Base-by-base conservation (phyloP, 2,329 filamentous ascomycete species). In the Fusarium nodosum region DNA sequence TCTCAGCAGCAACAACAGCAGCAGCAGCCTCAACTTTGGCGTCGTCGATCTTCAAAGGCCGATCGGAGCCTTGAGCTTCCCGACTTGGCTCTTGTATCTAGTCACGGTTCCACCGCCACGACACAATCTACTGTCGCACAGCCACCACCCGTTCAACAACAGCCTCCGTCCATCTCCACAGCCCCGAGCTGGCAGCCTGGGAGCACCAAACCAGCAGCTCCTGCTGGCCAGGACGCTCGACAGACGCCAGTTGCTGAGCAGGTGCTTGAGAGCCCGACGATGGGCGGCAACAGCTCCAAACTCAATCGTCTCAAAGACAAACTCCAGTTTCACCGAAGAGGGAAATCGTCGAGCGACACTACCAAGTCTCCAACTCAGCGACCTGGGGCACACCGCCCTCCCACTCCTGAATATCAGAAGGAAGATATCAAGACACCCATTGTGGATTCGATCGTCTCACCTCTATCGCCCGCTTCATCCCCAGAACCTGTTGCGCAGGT, bases 61-160 rank as follows among this genome's bases (percentile, higher is more conserved):
- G 83, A 86, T 56, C 79, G 80, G 54, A 81, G 77, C 64, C 74
- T 84, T 34, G 81, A 83, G 47, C 79, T 87, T 7, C 76, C 84
- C 11, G 81, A 83, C 59, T 81, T 88, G 52, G 84, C 84, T 62
- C 77, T 88, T 56, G 74, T 82, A 50, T 72, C 77, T 41, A 86
- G 83, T 58, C 81, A 86, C 76, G 84, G 85, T 38, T 87, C 85
- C 22, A 86, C 85, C 7, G 81, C 81, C 20, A 78, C 79, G 38
- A 72, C 72, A 24, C 72, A 74, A 41, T 46, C 68, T 41, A 38
- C 28, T 26, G 51, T 57, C 39, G 51, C 56, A 55, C 54, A 56
- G 55, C 46, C 63, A 50, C 48, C 65, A 42, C 67, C 67, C 55
- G 56, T 48, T 22, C 70, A 65, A 47, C 65, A 63, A 51, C 72